Conservation (phyloP, 164 flowering plant species). For the Warburgia ugandensis region DNA sequence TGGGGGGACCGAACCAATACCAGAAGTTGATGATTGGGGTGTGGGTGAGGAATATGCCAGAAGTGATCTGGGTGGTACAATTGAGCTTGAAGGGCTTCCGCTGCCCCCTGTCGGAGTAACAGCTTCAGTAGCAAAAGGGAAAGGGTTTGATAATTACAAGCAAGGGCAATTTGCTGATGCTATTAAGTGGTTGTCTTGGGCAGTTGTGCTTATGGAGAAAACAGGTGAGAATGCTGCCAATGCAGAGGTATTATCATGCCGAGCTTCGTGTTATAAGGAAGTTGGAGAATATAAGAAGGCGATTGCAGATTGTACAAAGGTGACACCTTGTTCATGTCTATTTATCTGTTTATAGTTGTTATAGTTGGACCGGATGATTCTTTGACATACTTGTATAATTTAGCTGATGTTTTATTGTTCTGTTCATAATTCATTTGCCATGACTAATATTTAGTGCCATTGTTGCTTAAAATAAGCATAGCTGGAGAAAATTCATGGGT, state of each 20-base stretch:
- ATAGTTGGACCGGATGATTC: too few relatives aligned
- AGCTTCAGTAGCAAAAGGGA: slow-evolving; percentile 63
- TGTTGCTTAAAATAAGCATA: too few relatives aligned
- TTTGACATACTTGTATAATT: not conserved
- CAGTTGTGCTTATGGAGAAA: slow-evolving; percentile 67
- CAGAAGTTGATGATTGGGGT: slow-evolving; percentile 77
- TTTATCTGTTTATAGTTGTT: not conserved
- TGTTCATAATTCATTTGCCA: too few relatives aligned
- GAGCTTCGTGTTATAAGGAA: slow-evolving; percentile 98
- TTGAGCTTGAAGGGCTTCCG: slow-evolving; percentile 93
- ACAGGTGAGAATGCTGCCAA: slow-evolving; percentile 41
- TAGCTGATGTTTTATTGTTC: too few relatives aligned
- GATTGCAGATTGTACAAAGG: slow-evolving; percentile 94
- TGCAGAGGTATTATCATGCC: slow-evolving; percentile 58
- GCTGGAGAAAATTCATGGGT: too few relatives aligned
- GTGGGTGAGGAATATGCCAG: slow-evolving; percentile 42
- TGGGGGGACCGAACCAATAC: slow-evolving; percentile 27
- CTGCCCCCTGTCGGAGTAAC: slow-evolving; percentile 87
- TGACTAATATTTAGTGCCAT: too few relatives aligned
- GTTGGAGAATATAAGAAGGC: slow-evolving; percentile 99
- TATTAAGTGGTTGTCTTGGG: slow-evolving; percentile 98
- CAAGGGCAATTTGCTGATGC: slow-evolving; percentile 99
- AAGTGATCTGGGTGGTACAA: slow-evolving; percentile 44
- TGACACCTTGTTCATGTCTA: slow-evolving; percentile 16
- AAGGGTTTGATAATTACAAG: slow-evolving; percentile 83